Base-by-base conservation (phyloP, 2,329 filamentous ascomycete species). In the Stagonosporopsis vannaccii region DNA sequence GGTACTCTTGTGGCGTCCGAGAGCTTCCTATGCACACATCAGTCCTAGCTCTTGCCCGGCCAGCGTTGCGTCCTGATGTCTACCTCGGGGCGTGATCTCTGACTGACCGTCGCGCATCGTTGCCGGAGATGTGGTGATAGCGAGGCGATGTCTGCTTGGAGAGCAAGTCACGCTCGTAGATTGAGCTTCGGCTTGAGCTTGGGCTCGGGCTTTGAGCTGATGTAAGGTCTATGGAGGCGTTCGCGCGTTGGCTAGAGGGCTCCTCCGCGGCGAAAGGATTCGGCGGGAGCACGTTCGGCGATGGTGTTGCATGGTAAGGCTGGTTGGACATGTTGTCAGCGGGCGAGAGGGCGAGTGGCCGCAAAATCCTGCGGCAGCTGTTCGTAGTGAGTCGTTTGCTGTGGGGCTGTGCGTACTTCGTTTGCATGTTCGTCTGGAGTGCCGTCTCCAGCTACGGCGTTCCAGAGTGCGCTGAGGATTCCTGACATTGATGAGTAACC, bases 271-370 rank as follows among this genome's bases (percentile, higher is more conserved):
- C 17, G 35, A 37, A 37, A 11, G 35, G 35, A 12, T 37, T 19
- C 1, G 35, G 35, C 35, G 35, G 35, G 9, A 37, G 35, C 15
- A 11, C 2, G 33, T 17, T 2, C 17, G 35, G n/a, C 35, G 35
- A 37, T 4, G 35, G 35, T 25, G 25, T 4, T n/a, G 57, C 66
- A 67, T 71, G 44, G 59, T 63, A 60, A 51, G 58, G 39, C 68
- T 71, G 58, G n/a, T 26, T 23, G 39, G 44, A 41, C 63, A 66
- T 64, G 51, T 46, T 15, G 56, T 69, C 59, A 68, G 66, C 47
- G 47, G 26, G 5, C 30, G 35, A 19, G 17, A 20, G 33, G 33
- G 35, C 35, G 4, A 19, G 9, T 12, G 35, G n/a, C 35, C 15
- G 35, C 35, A 20, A 37, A 17, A 19, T 17, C 3, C 35, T 2